Percentiles rank a stretch among this genome's conserved stretches.
Conservation (phyloP, 2,329 filamentous ascomycete genomes). For the Cordyceps sp. region DNA sequence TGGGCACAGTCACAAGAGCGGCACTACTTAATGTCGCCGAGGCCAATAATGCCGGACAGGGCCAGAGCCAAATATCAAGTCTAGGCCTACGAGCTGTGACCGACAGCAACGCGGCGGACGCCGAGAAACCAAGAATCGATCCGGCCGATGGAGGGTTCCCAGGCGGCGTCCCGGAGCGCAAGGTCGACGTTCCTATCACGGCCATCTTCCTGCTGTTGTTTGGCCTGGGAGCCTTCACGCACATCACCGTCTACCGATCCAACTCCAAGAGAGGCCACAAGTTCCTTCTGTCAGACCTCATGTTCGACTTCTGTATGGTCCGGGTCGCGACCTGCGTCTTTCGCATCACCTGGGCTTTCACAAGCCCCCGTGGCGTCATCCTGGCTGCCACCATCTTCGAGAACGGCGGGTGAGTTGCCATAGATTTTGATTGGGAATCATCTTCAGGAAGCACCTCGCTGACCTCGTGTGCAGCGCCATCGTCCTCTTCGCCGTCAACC, state of each 20-base stretch:
- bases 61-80: too few species aligned
- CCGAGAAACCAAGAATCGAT: too few species aligned
- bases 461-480: conserved; percentile 10
- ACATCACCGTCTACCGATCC: conserved; percentile 8
- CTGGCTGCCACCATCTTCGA: conserved; percentile 18
- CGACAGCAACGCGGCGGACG: too few species aligned
- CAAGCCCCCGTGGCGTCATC: conserved; percentile 10
- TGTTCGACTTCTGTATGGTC: conserved; percentile 21
- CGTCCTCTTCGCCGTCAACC: conserved; percentile 18
- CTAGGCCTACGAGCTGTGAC: too few species aligned
- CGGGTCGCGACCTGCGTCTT: conserved; percentile 16
- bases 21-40: too few species aligned
- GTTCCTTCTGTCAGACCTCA: conserved; percentile 17
- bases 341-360: conserved; percentile 18
- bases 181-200: conserved; percentile 9
- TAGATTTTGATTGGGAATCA: neutral
- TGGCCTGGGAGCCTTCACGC: conserved; percentile 7
- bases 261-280: conserved; percentile 19
- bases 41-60: too few species aligned
- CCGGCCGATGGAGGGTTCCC: neutral
- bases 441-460: too few species aligned
- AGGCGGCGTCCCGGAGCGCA: conserved; percentile 2
- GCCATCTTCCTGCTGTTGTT: conserved; percentile 10
- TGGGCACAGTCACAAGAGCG: too few species aligned
- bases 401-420: conserved; percentile 14